A percentile compares a stretch with the other conserved stretches of the same genome.
Conservation (phyloP, 208 protist genomes). For the Endotrypanum monterogeii region DNA sequence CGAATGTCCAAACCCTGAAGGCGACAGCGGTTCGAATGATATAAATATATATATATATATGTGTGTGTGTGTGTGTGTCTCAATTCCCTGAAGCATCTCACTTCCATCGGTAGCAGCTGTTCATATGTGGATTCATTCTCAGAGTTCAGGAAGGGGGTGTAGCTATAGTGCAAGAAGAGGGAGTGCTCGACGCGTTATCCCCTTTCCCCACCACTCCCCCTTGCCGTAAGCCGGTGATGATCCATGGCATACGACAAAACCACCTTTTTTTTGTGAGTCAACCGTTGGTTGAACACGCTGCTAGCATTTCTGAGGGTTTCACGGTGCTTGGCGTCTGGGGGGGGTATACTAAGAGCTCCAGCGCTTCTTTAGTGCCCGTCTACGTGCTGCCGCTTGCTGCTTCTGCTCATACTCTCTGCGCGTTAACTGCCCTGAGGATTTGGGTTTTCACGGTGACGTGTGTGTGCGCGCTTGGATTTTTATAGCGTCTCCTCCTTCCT, state of each 20-base stretch:
- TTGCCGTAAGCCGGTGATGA: background rate
- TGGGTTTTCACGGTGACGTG: too few species aligned
- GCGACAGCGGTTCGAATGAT: background rate
- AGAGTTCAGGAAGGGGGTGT: background rate
- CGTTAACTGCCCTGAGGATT: too few species aligned
- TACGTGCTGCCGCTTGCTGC: background rate
- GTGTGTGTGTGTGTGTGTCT: background rate
- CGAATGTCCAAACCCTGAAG: background rate
- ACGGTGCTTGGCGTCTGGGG: too few species aligned
- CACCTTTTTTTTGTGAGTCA: background rate
- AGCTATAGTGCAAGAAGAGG: background rate
- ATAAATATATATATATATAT: too few species aligned
- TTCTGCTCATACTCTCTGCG: too few species aligned
- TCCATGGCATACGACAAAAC: background rate
- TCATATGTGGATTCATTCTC: background rate
- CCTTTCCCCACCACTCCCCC: too few species aligned
- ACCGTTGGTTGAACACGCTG: too few species aligned
- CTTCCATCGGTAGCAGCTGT: background rate
- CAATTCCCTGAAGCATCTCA: background rate
- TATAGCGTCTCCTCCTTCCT: too few species aligned
- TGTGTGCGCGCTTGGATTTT: too few species aligned
- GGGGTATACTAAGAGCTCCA: too few species aligned
- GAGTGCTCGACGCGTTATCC: background rate
- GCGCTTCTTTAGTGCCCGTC: background rate
- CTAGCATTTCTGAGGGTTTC: background rate